Conservation (phyloP, 768 basidiomycete genomes). For the Serendipita sp. region DNA sequence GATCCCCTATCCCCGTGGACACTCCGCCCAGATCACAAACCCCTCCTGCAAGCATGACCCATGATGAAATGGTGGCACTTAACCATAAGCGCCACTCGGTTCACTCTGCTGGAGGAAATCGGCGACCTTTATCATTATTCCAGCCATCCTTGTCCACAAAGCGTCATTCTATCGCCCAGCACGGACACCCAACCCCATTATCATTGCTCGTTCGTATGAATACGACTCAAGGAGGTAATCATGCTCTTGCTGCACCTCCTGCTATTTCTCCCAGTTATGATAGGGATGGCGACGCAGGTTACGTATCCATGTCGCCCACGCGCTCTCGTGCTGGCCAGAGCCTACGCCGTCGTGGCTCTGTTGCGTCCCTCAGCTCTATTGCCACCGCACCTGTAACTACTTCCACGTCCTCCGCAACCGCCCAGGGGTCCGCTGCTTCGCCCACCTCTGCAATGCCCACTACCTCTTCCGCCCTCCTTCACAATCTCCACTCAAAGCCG, state of each 20-base stretch:
- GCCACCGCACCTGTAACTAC: background rate
- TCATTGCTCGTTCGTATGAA: background rate
- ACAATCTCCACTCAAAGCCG: background rate
- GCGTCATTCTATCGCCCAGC: background rate
- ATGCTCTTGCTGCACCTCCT: background rate
- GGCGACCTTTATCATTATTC: background rate
- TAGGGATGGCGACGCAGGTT: background rate
- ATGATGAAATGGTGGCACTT: slow-evolving; percentile 2
- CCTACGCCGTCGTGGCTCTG: background rate
- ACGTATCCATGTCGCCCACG: background rate
- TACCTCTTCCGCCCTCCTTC: background rate
- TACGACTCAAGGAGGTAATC: background rate
- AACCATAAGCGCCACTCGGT: slow-evolving; percentile 4
- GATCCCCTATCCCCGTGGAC: slow-evolving; percentile 3
- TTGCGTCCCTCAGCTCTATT: background rate
- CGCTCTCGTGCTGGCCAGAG: background rate
- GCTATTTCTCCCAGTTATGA: background rate
- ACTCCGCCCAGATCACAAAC: background rate
- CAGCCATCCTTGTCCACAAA: background rate
- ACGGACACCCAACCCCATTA: background rate
- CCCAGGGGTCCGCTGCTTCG: background rate
- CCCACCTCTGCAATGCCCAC: background rate
- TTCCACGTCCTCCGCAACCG: background rate
- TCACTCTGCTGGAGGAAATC: background rate
- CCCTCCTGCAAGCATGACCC: background rate